These are phyloP conservation scores for Skeletonema tropicum DNA, from an alignment of 108 stramenopile genomes.

Conservation along the genomic window DNA sequence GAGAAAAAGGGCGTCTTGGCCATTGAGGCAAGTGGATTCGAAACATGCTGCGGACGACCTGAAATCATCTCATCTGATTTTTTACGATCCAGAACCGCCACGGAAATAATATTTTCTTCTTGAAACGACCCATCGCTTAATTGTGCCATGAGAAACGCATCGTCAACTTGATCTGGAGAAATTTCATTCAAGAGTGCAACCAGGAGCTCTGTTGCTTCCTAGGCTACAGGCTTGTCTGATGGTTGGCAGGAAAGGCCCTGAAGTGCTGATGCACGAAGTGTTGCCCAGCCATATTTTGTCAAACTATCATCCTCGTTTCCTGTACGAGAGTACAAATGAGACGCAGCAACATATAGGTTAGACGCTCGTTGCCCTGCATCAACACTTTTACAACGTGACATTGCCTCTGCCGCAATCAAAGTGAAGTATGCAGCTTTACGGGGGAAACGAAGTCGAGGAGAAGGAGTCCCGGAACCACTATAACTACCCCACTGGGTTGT, in stretches of 20 bases:
- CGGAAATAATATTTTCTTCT: neutral
- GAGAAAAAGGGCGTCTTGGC: conserved; percentile 44
- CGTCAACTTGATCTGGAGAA: conserved; percentile 33
- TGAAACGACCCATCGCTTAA: conserved; percentile 5
- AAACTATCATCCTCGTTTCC: conserved; percentile 51
- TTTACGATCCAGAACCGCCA: conserved; percentile 23
- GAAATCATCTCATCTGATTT: conserved; percentile 7
- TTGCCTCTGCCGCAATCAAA: conserved; percentile 72
- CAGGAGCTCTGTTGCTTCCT: conserved; percentile 64
- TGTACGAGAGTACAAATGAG: conserved; percentile 56
- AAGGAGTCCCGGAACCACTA: conserved; percentile 10
- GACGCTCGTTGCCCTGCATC: conserved; percentile 44
- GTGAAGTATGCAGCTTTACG: conserved; percentile 87
- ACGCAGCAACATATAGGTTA: conserved; percentile 66
- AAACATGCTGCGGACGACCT: conserved; percentile 33
- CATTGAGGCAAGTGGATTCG: conserved; percentile 38
- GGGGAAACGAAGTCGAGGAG: conserved; percentile 49
- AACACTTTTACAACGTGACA: conserved; percentile 55
- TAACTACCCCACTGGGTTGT: conserved; percentile 46
- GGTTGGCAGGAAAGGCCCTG: conserved; percentile 53
- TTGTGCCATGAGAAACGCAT: conserved; percentile 13
- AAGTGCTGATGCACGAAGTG: conserved; percentile 64
- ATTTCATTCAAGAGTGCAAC: conserved; percentile 66
- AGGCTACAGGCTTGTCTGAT: conserved; percentile 32
- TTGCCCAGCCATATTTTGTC: conserved; percentile 71